Evolutionary conservation across 306 rosid species (phyloP).

Genomic region (Macrotyloma uniflorum): DNA sequence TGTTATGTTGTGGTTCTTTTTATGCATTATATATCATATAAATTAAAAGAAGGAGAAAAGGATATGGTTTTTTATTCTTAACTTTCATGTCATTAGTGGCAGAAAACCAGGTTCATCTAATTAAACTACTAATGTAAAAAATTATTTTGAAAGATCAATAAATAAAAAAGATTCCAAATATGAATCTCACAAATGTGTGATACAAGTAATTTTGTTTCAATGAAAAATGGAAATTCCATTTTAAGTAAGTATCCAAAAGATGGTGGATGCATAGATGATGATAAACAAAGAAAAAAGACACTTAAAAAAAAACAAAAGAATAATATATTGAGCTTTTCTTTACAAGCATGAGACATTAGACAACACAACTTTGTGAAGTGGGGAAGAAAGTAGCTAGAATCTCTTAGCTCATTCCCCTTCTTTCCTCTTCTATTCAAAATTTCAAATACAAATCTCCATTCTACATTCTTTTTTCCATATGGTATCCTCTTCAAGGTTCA

Average conservation of each 20-base stretch:
- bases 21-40: not conserved
- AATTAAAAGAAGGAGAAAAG: too few relatives aligned
- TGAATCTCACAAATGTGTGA: not conserved
- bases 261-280: conserved; percentile 30
- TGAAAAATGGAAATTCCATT: not conserved
- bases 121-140: too few relatives aligned
- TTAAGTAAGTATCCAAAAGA: conserved; percentile 1
- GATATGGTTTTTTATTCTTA: too few relatives aligned
- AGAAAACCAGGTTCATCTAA: too few relatives aligned
- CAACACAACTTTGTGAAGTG: conserved; percentile 47
- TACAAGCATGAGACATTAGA: conserved; percentile 35
- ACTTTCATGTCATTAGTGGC: too few relatives aligned
- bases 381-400: conserved; percentile 44
- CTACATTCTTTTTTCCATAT: conserved; percentile 26
- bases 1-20: not conserved
- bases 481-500: conserved; percentile 39
- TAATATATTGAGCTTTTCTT: conserved; percentile 19
- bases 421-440: conserved; percentile 4
- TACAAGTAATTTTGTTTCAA: not conserved
- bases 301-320: conserved; percentile 35
- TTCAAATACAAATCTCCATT: conserved; percentile 9
- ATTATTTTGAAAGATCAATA: not conserved
- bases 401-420: conserved; percentile 32
- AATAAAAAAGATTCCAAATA: not conserved
- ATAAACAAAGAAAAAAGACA: conserved; percentile 29